Evolutionary conservation across 257 asterid species (phyloP).

Genomic region (Gynochthodes officinalis): DNA sequence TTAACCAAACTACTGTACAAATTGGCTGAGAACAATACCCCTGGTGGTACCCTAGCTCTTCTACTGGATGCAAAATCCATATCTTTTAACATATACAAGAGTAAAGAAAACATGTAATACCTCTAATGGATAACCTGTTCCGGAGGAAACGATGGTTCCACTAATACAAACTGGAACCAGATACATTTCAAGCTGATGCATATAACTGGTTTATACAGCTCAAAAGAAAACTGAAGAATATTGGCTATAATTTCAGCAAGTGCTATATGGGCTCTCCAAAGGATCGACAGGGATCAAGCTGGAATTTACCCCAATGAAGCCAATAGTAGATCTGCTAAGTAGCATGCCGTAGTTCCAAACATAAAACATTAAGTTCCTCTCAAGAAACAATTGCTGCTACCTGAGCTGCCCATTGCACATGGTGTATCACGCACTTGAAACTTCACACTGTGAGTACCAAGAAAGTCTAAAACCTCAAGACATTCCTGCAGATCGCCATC

Average conservation of each 20-base stretch:
- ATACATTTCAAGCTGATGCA: not conserved
- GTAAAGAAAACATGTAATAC: not conserved
- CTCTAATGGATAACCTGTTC: not conserved
- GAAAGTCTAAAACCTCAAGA: conserved; percentile 50
- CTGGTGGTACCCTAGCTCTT: not conserved
- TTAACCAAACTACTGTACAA: not conserved
- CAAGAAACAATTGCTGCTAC: conserved; percentile 66
- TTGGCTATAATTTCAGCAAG: too few species aligned
- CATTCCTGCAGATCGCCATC: conserved; percentile 86
- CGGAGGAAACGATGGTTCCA: not conserved
- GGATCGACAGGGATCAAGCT: not conserved
- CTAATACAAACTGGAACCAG: not conserved
- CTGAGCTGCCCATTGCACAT: conserved; percentile 60
- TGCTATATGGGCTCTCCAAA: not conserved
- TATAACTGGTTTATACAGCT: not conserved
- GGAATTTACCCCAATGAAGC: too few species aligned
- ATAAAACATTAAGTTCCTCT: conserved; percentile 9
- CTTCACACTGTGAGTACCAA: conserved; percentile 53
- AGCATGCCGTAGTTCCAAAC: not conserved
- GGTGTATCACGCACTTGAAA: conserved; percentile 61
- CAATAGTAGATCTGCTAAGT: not conserved
- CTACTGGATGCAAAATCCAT: not conserved
- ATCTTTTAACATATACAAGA: not conserved
- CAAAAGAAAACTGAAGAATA: not conserved
- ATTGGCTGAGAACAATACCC: not conserved